Percentiles rank a stretch among this genome's conserved stretches.
Evolutionary conservation across 345 rosid species (phyloP).

Genomic region (Hevea brasiliensis): DNA sequence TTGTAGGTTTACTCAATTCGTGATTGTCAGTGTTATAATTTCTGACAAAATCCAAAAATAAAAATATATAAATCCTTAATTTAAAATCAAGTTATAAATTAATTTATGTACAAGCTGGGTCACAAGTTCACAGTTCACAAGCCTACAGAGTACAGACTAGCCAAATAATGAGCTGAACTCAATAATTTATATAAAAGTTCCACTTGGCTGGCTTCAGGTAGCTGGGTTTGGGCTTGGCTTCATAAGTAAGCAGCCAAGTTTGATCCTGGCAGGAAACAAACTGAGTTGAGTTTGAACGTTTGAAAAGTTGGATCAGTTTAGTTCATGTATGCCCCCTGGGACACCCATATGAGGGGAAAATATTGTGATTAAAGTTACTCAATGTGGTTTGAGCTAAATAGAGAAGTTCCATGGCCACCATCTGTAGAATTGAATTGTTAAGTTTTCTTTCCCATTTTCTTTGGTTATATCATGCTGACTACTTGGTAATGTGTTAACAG

Average conservation of each 20-base stretch:
- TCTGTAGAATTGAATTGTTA: background rate
- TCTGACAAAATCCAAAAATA: background rate
- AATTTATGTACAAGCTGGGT: no score
- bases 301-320: background rate
- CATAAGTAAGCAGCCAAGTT: background rate
- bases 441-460: background rate
- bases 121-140: no score
- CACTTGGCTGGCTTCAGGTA: background rate
- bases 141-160: no score
- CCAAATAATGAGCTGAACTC: no score
- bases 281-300: background rate
- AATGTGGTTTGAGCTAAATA: background rate
- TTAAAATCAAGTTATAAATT: no score
- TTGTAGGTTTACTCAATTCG: no score
- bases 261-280: background rate
- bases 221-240: background rate
- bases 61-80: no score
- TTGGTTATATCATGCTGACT: background rate
- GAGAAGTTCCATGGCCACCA: background rate
- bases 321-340: background rate
- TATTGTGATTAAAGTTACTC: background rate
- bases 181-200: background rate
- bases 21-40: background rate
- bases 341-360: background rate
- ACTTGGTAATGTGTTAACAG: constrained; percentile 34